Percentiles rank a stretch among this genome's conserved stretches.
These are phyloP conservation scores for Fusarium sp. DNA, from an alignment of 2,329 filamentous ascomycete genomes.

Conservation along the genomic window DNA sequence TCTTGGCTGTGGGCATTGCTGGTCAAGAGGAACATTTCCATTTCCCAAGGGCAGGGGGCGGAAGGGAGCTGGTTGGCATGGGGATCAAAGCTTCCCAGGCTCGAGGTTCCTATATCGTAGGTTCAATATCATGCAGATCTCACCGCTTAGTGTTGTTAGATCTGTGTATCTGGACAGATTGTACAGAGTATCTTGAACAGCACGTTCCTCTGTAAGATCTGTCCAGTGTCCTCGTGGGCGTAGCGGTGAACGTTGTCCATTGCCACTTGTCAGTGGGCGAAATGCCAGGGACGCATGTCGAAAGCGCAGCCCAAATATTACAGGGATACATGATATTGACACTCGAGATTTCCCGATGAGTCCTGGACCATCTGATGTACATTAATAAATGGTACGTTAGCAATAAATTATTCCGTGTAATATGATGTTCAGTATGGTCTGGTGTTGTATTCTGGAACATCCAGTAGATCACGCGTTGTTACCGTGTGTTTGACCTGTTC, in stretches of 20 bases:
- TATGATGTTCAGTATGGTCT: conserved; percentile 1
- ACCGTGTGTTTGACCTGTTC: neutral
- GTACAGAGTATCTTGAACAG: neutral
- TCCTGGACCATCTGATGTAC: neutral
- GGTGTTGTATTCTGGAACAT: neutral
- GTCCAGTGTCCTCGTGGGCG: neutral
- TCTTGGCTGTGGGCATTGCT: neutral
- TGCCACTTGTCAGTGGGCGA: neutral
- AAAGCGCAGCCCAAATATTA: neutral
- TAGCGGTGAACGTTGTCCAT: neutral
- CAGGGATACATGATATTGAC: neutral
- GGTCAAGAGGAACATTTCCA: neutral
- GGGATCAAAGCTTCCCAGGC: neutral
- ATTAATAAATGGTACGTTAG: neutral
- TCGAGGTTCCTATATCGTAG: neutral
- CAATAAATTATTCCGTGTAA: neutral
- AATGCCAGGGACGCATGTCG: neutral
- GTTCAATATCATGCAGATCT: neutral
- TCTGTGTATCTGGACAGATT: neutral
- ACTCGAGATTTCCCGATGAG: neutral
- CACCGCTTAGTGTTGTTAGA: neutral
- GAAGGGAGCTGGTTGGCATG: neutral
- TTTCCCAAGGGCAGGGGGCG: neutral
- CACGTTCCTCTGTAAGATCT: neutral
- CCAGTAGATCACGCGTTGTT: neutral